Evolutionary conservation across 2,329 filamentous ascomycete species (phyloP).

Genomic region (Grosmannia serpens): DNA sequence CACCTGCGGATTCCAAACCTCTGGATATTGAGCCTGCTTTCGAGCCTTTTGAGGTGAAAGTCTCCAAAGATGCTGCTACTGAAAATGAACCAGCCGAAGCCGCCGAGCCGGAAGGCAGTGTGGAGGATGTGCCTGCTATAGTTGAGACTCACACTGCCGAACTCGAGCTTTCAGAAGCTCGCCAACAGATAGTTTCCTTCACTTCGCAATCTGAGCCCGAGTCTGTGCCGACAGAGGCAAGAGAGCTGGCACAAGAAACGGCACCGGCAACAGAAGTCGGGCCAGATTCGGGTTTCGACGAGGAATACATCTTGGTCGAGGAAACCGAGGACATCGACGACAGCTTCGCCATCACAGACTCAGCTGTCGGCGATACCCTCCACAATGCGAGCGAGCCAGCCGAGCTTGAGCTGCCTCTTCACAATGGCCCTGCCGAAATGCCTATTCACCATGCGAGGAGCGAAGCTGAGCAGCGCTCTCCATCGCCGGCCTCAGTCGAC

Average conservation of each 20-base stretch:
- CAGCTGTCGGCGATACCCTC: too few relatives aligned
- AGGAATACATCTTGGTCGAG: slow-evolving; percentile 1
- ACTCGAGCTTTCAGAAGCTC: neutral
- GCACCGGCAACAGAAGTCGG: neutral
- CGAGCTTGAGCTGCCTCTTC: too few relatives aligned
- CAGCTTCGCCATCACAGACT: too few relatives aligned
- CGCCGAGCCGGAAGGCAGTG: neutral
- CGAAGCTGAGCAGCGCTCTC: neutral
- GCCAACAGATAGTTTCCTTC: neutral
- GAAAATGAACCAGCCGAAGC: neutral
- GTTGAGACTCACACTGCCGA: neutral
- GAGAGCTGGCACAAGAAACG: neutral
- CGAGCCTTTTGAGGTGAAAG: neutral
- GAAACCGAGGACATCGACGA: neutral
- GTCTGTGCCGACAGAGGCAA: neutral
- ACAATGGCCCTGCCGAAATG: neutral
- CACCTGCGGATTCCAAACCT: too few relatives aligned
- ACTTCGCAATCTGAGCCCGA: neutral
- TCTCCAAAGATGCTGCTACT: neutral
- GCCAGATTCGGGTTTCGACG: neutral
- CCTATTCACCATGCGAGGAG: neutral
- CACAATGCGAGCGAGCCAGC: too few relatives aligned
- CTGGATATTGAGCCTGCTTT: neutral
- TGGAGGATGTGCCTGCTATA: neutral
- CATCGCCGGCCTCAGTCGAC: neutral